These are phyloP conservation scores for Penicillium nucicola DNA, from an alignment of 495 filamentous ascomycete genomes.

Conservation along the genomic window DNA sequence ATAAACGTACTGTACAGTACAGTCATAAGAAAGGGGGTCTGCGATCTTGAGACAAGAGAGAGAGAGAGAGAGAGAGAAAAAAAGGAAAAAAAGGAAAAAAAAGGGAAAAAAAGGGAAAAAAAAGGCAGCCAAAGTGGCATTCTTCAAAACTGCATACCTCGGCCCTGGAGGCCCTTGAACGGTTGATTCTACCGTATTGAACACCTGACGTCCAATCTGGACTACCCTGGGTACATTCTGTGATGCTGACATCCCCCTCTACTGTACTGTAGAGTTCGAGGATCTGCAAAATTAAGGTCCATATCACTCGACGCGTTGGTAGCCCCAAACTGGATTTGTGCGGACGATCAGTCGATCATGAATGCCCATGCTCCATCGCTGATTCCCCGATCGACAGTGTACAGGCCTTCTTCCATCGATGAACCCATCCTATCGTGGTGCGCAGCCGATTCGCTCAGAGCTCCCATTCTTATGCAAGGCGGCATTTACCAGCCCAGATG, in stretches of 20 bases:
- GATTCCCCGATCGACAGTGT: slow-evolving; percentile 5
- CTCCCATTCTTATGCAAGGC: slow-evolving; percentile 23
- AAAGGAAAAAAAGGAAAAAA: background rate
- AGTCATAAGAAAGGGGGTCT: too few relatives aligned
- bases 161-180: background rate
- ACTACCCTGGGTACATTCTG: slow-evolving; percentile 1
- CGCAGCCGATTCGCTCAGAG: slow-evolving; percentile 19
- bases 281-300: background rate
- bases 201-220: background rate
- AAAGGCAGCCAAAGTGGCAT: slow-evolving; percentile 3
- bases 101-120: background rate
- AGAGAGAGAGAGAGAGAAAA: background rate
- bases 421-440: slow-evolving; percentile 5
- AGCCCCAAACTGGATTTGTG: background rate
- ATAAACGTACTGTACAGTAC: too few relatives aligned
- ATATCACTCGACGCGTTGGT: background rate
- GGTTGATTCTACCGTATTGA: background rate
- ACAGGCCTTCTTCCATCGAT: background rate
- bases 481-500: slow-evolving; percentile 12
- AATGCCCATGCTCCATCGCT: slow-evolving; percentile 4
- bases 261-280: too few relatives aligned
- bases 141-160: slow-evolving; percentile 6
- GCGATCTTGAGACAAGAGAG: too few relatives aligned
- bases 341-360: slow-evolving; percentile 3
- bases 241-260: background rate